Evolutionary conservation across 78 protist species (phyloP), one percentile per base, ranked within the genome.

Genomic region (Dictyostelium purpureum): DNA sequence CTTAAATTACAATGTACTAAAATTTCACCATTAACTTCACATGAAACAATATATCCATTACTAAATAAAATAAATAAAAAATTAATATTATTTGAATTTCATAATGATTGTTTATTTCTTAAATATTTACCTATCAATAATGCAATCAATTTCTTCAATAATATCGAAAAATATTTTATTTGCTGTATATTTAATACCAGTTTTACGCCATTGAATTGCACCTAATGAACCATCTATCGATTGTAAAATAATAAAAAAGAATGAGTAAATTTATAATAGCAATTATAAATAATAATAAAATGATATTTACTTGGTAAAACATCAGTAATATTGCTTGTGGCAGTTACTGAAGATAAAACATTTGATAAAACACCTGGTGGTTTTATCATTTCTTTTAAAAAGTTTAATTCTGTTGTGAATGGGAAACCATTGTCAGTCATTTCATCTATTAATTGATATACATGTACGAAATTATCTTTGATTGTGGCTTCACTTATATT

Each of bases 381-480:
- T n/a, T 51, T 70, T 49, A 97, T 88, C 75, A 97, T 69, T 54
- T 96, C 98, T 59, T 89, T 85, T 70, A 98, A 94, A 21, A 96
- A 80, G 85, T 89, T 93, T 59, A 90, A 83, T 79, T 98, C 99
- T 9, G 98, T 96, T 10, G 97, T 93, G 45, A 96, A 76, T 0
- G 99, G 99, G 94, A 96, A 94, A 38, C 98, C 98, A 57, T 96
- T 94, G 79, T 98, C 98, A 52, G 96, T 81, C 94, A 97, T 88
- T 85, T 98, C 98, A 26, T 97, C 99, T 16, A 98, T 67, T 4
- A 98, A 59, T 80, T 95, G 91, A 80, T 96, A 97, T 10, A 96
- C 80, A 24, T 81, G 88, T 59, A 94, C 93, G 77, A 92, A 93
- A 73, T 97, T 85, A 35, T 97, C 97, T 45, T 51, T 63, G 38